Evolutionary conservation across 768 basidiomycete species (phyloP).

Genomic region (Leccinum rimulosum): DNA sequence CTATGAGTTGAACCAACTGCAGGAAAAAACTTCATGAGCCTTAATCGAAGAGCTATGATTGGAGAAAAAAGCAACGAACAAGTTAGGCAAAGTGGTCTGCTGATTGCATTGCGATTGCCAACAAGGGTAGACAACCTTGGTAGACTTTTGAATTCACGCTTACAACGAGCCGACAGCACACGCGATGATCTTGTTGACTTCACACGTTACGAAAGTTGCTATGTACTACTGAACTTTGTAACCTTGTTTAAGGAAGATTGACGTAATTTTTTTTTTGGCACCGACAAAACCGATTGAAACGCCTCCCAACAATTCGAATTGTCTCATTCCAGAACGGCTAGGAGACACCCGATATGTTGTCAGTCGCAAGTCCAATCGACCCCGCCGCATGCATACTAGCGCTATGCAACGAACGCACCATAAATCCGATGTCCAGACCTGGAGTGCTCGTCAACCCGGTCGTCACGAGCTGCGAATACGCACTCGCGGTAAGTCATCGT

Average conservation of each 20-base stretch:
- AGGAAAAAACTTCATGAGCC: too few relatives aligned
- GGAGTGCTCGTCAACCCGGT: conserved; percentile 51
- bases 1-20: neutral
- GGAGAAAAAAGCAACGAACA: too few relatives aligned
- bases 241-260: neutral
- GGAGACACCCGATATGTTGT: conserved; percentile 14
- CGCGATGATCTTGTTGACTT: neutral
- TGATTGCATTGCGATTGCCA: too few relatives aligned
- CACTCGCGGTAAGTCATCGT: conserved; percentile 46
- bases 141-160: too few relatives aligned
- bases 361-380: conserved; percentile 10
- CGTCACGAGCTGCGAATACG: conserved; percentile 53
- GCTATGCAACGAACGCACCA: neutral
- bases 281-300: neutral
- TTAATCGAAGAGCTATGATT: too few relatives aligned
- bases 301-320: neutral
- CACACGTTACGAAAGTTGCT: neutral
- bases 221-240: neutral
- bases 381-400: neutral
- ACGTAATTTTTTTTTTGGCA: neutral
- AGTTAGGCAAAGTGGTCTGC: too few relatives aligned
- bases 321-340: neutral
- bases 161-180: too few relatives aligned
- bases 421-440: neutral
- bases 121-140: too few relatives aligned